A percentile compares a stretch with the other conserved stretches of the same genome.
phyloP scores from a whole-genome alignment of 2,329 filamentous ascomycete species.

The Verticillium isaacii region DNA sequence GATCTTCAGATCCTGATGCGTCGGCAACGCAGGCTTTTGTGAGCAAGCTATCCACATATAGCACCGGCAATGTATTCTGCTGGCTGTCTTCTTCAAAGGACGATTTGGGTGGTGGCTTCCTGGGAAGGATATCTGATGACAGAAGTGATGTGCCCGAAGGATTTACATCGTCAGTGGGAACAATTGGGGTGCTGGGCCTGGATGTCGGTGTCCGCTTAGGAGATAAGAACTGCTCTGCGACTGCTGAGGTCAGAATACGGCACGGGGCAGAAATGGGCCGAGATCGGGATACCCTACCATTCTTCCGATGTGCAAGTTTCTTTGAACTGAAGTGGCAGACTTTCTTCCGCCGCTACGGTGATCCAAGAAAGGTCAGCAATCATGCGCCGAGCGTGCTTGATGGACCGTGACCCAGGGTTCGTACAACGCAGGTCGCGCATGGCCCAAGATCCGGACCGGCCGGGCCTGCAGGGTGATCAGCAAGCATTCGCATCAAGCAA shows the following conservation, averaged over 20 bases:
- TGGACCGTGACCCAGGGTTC: background rate
- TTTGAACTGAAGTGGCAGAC: constrained; percentile 19
- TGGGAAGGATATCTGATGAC: background rate
- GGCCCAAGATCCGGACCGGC: constrained; percentile 14
- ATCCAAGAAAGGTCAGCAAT: background rate
- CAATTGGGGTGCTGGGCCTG: background rate
- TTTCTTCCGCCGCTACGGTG: constrained; percentile 5
- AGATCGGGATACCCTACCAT: constrained; percentile 10
- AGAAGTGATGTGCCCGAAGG: background rate
- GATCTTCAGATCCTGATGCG: background rate
- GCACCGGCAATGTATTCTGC: background rate
- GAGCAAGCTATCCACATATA: constrained; percentile 1
- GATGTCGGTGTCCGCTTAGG: background rate
- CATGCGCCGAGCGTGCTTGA: background rate
- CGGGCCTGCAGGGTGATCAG: background rate
- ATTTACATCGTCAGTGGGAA: background rate
- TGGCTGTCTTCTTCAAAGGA: background rate
- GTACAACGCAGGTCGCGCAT: constrained; percentile 23
- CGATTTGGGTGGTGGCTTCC: background rate
- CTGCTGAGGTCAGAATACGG: constrained; percentile 2
- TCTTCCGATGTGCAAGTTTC: constrained; percentile 16
- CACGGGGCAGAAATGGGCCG: background rate
- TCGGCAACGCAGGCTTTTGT: background rate
- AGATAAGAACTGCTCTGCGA: constrained; percentile 8
- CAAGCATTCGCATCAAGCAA: background rate